A percentile compares a stretch with the other conserved stretches of the same genome.
Evolutionary conservation across 1,284 basidiomycete species (phyloP).

Genomic region (Tilletia setariae): DNA sequence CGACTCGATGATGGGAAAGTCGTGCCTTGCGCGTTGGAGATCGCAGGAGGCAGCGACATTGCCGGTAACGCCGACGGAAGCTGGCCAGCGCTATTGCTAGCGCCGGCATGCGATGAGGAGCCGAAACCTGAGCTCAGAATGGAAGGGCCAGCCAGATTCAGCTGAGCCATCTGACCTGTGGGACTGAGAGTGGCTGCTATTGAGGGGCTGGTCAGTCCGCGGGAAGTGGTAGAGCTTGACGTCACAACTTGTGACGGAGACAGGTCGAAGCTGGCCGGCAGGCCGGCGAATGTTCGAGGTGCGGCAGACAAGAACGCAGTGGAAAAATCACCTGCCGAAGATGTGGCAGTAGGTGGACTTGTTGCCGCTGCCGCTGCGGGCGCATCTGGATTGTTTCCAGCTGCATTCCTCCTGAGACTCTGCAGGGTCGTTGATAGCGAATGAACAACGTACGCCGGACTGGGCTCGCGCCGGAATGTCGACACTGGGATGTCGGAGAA

Average conservation of each 20-base stretch:
- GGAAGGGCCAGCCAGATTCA: background rate
- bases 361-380: slow-evolving; percentile 7
- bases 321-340: slow-evolving; percentile 28
- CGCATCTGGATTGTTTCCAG: slow-evolving; percentile 11
- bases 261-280: slow-evolving; percentile 1
- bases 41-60: slow-evolving; percentile 22
- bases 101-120: too few relatives aligned
- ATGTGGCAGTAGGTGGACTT: slow-evolving; percentile 15
- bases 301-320: slow-evolving; percentile 24
- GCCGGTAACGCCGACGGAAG: slow-evolving; percentile 6
- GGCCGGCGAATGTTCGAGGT: slow-evolving; percentile 15
- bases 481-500: slow-evolving; percentile 88
- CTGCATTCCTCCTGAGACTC: slow-evolving; percentile 32
- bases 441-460: slow-evolving; percentile 47
- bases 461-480: slow-evolving; percentile 70
- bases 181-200: slow-evolving; percentile 6
- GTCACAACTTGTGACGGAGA: background rate
- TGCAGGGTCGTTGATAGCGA: slow-evolving; percentile 50
- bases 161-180: background rate
- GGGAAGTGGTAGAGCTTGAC: background rate
- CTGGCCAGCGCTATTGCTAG: too few relatives aligned
- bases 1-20: background rate
- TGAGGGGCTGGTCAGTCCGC: background rate
- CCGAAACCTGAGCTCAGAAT: too few relatives aligned
- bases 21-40: slow-evolving; percentile 21